Evolutionary conservation across 2,329 filamentous ascomycete genomes (phyloP).

Genomic region (Septoria linicola): DNA sequence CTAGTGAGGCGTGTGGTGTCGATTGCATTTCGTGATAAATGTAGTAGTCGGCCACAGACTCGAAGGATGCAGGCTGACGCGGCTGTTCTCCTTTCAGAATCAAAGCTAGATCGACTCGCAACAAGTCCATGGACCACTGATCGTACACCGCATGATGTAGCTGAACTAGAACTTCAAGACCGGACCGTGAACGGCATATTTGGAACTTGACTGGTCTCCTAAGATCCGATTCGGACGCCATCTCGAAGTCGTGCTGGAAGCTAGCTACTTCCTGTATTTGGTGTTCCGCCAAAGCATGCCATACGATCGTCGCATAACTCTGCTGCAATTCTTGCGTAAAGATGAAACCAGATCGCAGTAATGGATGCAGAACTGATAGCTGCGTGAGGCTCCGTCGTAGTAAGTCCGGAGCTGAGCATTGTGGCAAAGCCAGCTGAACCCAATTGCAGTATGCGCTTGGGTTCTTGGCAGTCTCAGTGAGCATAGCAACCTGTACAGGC

Average conservation of each 20-base stretch:
- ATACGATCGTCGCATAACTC: slow-evolving; percentile 63
- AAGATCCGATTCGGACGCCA: slow-evolving; percentile 38
- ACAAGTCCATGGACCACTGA: slow-evolving; percentile 80
- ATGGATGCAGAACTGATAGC: slow-evolving; percentile 59
- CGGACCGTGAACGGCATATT: slow-evolving; percentile 40
- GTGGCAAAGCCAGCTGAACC: slow-evolving; percentile 62
- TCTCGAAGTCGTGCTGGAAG: slow-evolving; percentile 23
- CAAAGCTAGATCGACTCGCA: slow-evolving; percentile 65
- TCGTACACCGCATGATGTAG: slow-evolving; percentile 87
- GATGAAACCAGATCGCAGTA: slow-evolving; percentile 73
- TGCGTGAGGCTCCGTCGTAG: slow-evolving; percentile 47
- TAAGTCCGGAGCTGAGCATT: slow-evolving; percentile 12
- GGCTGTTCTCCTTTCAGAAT: slow-evolving; percentile 45
- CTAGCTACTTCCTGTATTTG: slow-evolving; percentile 34
- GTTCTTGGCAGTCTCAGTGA: slow-evolving; percentile 67
- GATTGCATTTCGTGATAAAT: not conserved
- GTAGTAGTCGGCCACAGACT: slow-evolving; percentile 56
- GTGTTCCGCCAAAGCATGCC: slow-evolving; percentile 48
- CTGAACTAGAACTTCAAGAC: slow-evolving; percentile 49
- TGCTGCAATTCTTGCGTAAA: slow-evolving; percentile 47
- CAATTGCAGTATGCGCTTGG: slow-evolving; percentile 72
- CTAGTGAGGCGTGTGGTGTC: slow-evolving; percentile 27
- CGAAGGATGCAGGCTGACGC: slow-evolving; percentile 58
- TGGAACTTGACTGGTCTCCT: slow-evolving; percentile 65
- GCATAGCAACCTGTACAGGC: slow-evolving; percentile 74